A percentile compares a stretch with the other conserved stretches of the same genome.
phyloP scores from a whole-genome alignment of 2,329 filamentous ascomycete species.

The Penicillium sumatraense region DNA sequence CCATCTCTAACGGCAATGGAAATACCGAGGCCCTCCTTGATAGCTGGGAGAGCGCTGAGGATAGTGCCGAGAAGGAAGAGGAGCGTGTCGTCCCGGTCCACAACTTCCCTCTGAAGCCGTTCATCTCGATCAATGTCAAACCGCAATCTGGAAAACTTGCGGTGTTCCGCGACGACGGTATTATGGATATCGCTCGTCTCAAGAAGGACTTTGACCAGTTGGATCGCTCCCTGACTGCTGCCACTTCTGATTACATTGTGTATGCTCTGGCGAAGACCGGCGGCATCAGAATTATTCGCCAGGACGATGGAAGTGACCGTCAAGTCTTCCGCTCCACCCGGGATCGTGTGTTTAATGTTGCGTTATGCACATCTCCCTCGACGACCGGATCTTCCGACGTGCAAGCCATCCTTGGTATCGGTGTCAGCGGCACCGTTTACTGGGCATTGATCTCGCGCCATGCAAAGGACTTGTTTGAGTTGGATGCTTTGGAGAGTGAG shows the following conservation, averaged over 20 bases:
- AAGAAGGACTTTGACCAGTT: slow-evolving; percentile 99
- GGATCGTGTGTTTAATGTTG: slow-evolving; percentile 93
- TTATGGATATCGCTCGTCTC: slow-evolving; percentile 90
- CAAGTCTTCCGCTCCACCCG: slow-evolving; percentile 90
- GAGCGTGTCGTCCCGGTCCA: slow-evolving; percentile 75
- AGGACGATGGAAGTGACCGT: slow-evolving; percentile 89
- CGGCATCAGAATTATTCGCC: slow-evolving; percentile 88
- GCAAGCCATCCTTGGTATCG: slow-evolving; percentile 88
- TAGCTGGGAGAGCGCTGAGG: slow-evolving; percentile 87
- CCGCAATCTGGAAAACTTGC: slow-evolving; percentile 50
- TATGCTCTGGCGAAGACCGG: slow-evolving; percentile 94
- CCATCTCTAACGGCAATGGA: slow-evolving; percentile 62
- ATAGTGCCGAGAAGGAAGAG: slow-evolving; percentile 67
- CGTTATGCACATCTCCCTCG: slow-evolving; percentile 72
- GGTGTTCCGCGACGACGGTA: slow-evolving; percentile 74
- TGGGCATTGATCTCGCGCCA: slow-evolving; percentile 82
- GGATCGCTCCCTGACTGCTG: slow-evolving; percentile 88
- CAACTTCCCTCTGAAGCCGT: slow-evolving; percentile 96
- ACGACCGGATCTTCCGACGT: slow-evolving; percentile 61
- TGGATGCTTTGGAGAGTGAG: slow-evolving; percentile 78
- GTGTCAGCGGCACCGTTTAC: slow-evolving; percentile 94
- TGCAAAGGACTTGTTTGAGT: slow-evolving; percentile 78
- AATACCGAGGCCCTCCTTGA: slow-evolving; percentile 69
- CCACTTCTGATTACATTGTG: slow-evolving; percentile 87
- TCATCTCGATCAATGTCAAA: slow-evolving; percentile 81